Evolutionary conservation across 352 stramenopile species (phyloP), one percentile per base, ranked within the genome.

Genomic region (Globisporangium cystogenes): DNA sequence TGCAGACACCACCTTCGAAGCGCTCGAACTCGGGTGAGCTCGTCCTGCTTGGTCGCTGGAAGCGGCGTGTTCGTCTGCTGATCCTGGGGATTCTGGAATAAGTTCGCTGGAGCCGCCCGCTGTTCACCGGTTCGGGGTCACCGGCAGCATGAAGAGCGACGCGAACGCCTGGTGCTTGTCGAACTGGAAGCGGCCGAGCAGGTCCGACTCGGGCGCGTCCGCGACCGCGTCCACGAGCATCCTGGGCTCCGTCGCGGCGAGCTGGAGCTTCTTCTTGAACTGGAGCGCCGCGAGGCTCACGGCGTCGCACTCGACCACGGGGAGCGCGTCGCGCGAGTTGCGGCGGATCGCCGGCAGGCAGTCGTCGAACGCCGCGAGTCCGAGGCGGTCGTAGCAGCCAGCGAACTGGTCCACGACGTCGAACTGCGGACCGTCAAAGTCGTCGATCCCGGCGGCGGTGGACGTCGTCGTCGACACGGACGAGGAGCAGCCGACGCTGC

Each of bases 231-330:
- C 49, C 31, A 45, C 24, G 15, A 44, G 14, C n/a, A 55, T 33
- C 16, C 37, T 45, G 14, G 40, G 37, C 26, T 56, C 39, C 0
- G 23, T 31, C 14, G 26, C 42, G 12, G 24, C 43, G 7, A 56
- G 42, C 42, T 51, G 55, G 23, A 62, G 35, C 48, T 62, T 62
- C 48, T 57, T 57, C 35, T 62, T 57, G 37, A 62, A 62, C 42
- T 62, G 56, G 27, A 62, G 36, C 27, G 56, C 56, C 5, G 36
- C 8, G 15, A 51, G 39, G 27, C 45, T 20, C 45, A 51, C 45
- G 14, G 41, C 18, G 55, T 56, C 49, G 33, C 47, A 60, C 35
- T 62, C 50, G 33, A 62, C 24, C 27, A 57, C 21, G 10, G 26
- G 45, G 20, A 55, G 27, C 35, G 46, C 26, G 43, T 53, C 48